These are phyloP conservation scores for Ophiostoma tasmaniense DNA, from an alignment of 2,329 filamentous ascomycete species.

Conservation along the genomic window DNA sequence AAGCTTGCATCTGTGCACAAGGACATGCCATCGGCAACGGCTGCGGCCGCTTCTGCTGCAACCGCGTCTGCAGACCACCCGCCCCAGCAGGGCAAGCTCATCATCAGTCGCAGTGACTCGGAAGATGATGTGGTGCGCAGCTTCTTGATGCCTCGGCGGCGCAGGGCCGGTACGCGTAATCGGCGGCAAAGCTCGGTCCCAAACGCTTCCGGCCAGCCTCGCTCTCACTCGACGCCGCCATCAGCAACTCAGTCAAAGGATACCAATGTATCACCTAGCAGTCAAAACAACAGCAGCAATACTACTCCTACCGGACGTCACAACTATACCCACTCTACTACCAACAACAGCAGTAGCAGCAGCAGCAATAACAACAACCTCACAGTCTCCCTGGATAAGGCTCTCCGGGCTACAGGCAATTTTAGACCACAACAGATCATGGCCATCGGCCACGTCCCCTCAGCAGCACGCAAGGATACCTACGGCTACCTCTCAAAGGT, in stretches of 20 bases:
- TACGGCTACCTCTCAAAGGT: constrained; percentile 49
- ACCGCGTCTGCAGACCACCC: constrained; percentile 30
- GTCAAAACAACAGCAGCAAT: background rate
- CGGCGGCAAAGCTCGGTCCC: constrained; percentile 35
- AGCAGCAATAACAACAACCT: constrained; percentile 25
- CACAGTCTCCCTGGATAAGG: constrained; percentile 45
- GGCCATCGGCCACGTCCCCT: constrained; percentile 50
- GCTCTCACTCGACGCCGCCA: constrained; percentile 43
- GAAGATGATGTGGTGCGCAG: constrained; percentile 56
- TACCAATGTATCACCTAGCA: background rate
- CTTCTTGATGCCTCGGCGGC: constrained; percentile 43
- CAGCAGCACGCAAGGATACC: constrained; percentile 39
- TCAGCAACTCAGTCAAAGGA: background rate
- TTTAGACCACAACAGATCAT: constrained; percentile 55
- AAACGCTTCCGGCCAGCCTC: constrained; percentile 28
- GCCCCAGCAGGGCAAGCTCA: constrained; percentile 35
- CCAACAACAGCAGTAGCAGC: background rate
- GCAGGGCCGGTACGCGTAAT: constrained; percentile 28
- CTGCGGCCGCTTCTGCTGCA: background rate
- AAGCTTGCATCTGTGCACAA: background rate
- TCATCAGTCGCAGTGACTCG: constrained; percentile 53
- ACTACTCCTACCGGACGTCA: background rate
- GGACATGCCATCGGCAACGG: constrained; percentile 19
- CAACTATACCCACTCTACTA: background rate
- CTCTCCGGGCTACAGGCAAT: constrained; percentile 47